phyloP scores from a whole-genome alignment of 2,329 filamentous ascomycete species.

The Didymella pomorum region DNA sequence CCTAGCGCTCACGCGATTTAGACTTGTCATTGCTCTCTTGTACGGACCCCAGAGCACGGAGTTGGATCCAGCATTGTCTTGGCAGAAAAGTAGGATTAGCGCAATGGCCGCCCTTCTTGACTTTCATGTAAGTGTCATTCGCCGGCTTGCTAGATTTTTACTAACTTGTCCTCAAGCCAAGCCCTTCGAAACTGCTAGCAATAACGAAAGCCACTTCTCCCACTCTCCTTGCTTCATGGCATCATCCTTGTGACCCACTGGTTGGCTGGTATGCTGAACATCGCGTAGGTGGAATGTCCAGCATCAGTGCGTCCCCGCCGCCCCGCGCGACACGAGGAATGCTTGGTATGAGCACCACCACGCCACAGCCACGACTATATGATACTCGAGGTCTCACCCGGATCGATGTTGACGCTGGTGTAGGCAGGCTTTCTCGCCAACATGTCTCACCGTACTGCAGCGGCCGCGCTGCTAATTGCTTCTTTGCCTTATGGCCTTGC shows the following conservation, averaged over 20 bases:
- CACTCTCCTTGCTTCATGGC: slow-evolving; percentile 22
- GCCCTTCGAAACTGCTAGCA: slow-evolving; percentile 15
- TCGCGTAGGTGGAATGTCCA: slow-evolving; percentile 27
- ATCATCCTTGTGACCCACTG: slow-evolving; percentile 23
- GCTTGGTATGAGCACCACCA: slow-evolving; percentile 14
- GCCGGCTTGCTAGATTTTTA: slow-evolving; percentile 7
- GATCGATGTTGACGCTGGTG: slow-evolving; percentile 19
- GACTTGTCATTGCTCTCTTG: slow-evolving; percentile 6
- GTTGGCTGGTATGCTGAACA: slow-evolving; percentile 19
- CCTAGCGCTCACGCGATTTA: slow-evolving; percentile 11
- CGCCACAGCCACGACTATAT: slow-evolving; percentile 21
- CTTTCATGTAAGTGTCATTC: slow-evolving; percentile 9
- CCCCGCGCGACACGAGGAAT: slow-evolving; percentile 28
- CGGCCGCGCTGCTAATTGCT: slow-evolving; percentile 27
- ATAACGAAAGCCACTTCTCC: slow-evolving; percentile 12
- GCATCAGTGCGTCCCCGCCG: slow-evolving; percentile 15
- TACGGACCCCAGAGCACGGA: slow-evolving; percentile 5
- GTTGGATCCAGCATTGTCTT: slow-evolving; percentile 7
- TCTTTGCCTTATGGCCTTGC: slow-evolving; percentile 26
- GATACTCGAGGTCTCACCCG: slow-evolving; percentile 16
- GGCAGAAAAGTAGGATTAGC: slow-evolving; percentile 3
- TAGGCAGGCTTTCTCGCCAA: slow-evolving; percentile 24
- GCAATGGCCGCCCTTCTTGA: slow-evolving; percentile 10
- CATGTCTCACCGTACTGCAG: slow-evolving; percentile 28
- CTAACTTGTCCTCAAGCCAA: slow-evolving; percentile 12